Conservation (phyloP, 1,284 basidiomycete genomes). For the Cronartium quercuum region DNA sequence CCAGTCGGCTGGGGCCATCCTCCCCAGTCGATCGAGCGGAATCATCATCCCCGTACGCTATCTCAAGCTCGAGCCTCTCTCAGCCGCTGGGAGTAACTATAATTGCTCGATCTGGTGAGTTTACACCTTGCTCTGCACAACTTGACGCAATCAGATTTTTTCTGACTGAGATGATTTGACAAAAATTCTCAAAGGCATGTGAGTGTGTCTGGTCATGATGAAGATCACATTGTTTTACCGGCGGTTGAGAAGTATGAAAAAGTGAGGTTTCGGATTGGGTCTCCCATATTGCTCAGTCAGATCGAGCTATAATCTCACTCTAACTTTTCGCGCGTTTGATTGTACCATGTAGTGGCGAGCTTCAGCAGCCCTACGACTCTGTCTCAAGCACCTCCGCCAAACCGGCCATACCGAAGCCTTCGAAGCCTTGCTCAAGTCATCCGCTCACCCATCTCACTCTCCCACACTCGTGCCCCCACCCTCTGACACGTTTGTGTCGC, state of each 20-base stretch:
- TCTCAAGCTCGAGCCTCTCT: slow-evolving; percentile 35
- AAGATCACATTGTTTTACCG: slow-evolving; percentile 15
- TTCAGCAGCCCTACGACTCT: slow-evolving; percentile 59
- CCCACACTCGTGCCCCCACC: slow-evolving; percentile 16
- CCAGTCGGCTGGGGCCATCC: not conserved
- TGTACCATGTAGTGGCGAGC: no score
- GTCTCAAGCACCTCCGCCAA: slow-evolving; percentile 46
- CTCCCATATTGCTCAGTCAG: no score
- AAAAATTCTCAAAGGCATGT: slow-evolving; percentile 23
- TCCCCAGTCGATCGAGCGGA: not conserved
- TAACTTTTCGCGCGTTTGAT: no score
- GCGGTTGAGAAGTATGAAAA: slow-evolving; percentile 24
- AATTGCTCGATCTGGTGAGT: slow-evolving; percentile 39
- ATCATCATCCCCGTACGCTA: slow-evolving; percentile 30
- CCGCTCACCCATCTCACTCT: slow-evolving; percentile 5
- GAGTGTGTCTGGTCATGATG: slow-evolving; percentile 21
- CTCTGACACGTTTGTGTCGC: not conserved
- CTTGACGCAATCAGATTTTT: not conserved
- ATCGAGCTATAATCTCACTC: no score
- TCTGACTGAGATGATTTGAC: not conserved
- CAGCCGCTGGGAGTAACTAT: slow-evolving; percentile 33
- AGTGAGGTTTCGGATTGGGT: not conserved
- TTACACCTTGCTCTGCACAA: not conserved
- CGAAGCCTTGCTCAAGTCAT: slow-evolving; percentile 29
- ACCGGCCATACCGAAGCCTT: slow-evolving; percentile 36